phyloP scores from a whole-genome alignment of 225 moss, liverwort and hornwort genomes.

The Polytrichum commune region DNA sequence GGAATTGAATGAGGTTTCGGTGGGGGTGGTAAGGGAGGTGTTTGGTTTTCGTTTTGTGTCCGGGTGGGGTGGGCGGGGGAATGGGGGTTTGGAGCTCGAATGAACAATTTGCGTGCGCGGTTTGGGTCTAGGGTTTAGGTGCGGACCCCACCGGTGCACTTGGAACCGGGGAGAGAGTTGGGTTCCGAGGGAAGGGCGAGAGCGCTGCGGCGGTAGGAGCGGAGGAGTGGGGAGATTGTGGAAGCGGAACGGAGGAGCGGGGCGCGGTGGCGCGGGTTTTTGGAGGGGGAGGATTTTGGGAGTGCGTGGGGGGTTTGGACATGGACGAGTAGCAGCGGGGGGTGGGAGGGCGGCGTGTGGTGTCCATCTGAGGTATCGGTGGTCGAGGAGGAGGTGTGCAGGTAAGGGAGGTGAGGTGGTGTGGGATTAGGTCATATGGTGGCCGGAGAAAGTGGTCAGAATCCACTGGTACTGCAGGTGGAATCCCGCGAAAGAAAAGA shows the following conservation, averaged over 20 bases:
- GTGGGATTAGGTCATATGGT: constrained; percentile 22
- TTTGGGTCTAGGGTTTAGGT: constrained; percentile 3
- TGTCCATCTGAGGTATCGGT: constrained; percentile 3
- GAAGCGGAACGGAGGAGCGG: not conserved
- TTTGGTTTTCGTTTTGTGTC: not conserved
- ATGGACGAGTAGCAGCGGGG: not conserved
- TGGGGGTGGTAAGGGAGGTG: not conserved
- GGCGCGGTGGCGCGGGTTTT: not conserved
- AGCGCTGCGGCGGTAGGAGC: not conserved
- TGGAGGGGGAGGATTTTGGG: not conserved
- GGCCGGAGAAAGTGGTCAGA: too few species aligned
- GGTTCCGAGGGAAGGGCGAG: not conserved
- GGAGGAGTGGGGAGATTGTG: not conserved
- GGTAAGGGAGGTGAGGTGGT: not conserved
- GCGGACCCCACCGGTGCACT: not conserved
- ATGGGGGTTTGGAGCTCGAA: not conserved
- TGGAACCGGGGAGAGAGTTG: not conserved
- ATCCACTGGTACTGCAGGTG: too few species aligned
- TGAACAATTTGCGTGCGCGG: not conserved
- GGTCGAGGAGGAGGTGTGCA: not conserved
- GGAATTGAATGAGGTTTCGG: too few species aligned
- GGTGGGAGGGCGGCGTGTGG: not conserved
- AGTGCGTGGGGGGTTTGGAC: not conserved
- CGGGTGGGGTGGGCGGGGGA: not conserved
- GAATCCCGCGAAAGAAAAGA: too few species aligned